Evolutionary conservation across 108 stramenopile species (phyloP), one percentile per base, ranked within the genome.

Genomic region (Skeletonema grethae): DNA sequence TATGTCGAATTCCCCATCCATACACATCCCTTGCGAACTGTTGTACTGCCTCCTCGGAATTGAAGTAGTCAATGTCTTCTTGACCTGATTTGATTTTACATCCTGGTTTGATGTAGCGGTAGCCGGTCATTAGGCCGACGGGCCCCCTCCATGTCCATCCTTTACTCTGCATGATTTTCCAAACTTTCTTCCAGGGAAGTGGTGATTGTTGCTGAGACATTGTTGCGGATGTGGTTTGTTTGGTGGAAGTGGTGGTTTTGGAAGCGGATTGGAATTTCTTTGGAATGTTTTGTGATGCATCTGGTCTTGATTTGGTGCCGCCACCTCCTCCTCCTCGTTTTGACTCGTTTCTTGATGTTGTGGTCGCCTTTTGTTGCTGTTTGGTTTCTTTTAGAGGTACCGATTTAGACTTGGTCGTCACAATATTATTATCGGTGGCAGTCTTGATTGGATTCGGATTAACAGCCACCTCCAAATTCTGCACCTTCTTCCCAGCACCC

Each of bases 141-240:
- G 74, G 61, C 0, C 45, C 46, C 35, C 45, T 63, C 75, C 75
- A 80, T 5, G 30, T 64, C 79, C 79, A 80, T 18, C 79, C 79
- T 13, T 16, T 32, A 3, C 61, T 43, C 18, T 13, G 65, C 59
- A 78, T 57, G 16, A 48, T 41, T 43, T 70, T 38, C 77, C 77
- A 78, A 3, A 67, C 53, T 10, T 63, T 10, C 36, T 61, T 61
- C 70, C 69, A 78, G 34, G 65, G 22, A 16, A 56, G 50, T 53
- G 20, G 50, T 20, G 16, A n/a, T 30, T 24, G 39, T 32, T 28
- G 34, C 0, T 58, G 58, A 25, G 11, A 8, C 24, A 24, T 57
- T 24, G 28, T 57, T 29, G 56, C 0, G 15, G 41, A 15, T 43
- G 50, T 53, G 18, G 22, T 9, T 34, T 34, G 32, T 7, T 34